These are phyloP conservation scores for Ormosia semicastrata DNA, from an alignment of 306 rosid genomes.

Conservation along the genomic window DNA sequence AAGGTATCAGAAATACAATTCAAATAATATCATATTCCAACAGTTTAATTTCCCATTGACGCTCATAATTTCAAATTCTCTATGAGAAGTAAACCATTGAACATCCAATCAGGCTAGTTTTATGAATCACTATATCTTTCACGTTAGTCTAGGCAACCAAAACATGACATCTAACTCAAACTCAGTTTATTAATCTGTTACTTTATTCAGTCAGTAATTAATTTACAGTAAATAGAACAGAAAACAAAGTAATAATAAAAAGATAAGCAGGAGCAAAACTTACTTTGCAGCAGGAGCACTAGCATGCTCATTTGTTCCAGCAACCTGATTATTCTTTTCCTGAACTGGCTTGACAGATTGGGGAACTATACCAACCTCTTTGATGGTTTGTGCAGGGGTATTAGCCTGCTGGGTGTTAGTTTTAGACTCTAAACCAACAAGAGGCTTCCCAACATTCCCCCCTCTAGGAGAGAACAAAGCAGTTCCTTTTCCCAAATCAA, in stretches of 20 bases:
- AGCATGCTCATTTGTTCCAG: conserved; percentile 46
- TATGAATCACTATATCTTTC: background rate
- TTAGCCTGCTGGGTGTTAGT: conserved; percentile 22
- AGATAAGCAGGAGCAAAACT: conserved; percentile 17
- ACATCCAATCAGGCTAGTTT: background rate
- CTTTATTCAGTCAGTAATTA: background rate
- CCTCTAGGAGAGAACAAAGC: conserved; percentile 54
- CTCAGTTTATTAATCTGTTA: background rate
- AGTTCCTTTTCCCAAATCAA: conserved; percentile 54
- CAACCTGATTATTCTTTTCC: conserved; percentile 59
- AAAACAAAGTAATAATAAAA: background rate
- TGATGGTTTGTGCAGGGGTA: conserved; percentile 29
- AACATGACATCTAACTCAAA: conserved; percentile 13
- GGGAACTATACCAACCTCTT: conserved; percentile 50
- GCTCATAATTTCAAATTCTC: background rate
- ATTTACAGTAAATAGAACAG: background rate
- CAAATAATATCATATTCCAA: background rate
- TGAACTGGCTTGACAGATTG: conserved; percentile 47
- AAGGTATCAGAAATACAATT: background rate
- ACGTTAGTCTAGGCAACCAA: background rate
- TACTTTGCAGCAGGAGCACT: conserved; percentile 85
- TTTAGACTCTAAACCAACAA: conserved; percentile 41
- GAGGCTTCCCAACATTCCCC: conserved; percentile 45
- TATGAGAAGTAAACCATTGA: background rate
- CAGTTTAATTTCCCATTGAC: background rate